Evolutionary conservation across 768 basidiomycete species (phyloP), one percentile per base, ranked within the genome.

Genomic region (Tylopilus sp.): DNA sequence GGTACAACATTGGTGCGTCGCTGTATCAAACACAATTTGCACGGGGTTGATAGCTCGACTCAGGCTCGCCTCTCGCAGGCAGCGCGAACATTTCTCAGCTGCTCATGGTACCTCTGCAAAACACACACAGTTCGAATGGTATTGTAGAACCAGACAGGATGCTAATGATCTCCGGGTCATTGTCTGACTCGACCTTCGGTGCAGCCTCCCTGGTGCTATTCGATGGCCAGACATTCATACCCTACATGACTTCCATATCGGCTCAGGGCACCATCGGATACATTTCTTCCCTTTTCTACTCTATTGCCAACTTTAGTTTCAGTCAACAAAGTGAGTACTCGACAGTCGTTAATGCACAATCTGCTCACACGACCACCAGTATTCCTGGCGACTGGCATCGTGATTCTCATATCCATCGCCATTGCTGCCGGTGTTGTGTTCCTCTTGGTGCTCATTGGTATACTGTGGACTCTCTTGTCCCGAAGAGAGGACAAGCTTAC

Each of bases 391-490:
- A 81, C 83, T 21, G 97, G 95, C 2, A 79, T 98, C 33, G 93
- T 99, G 48, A 98, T 98, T 58, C 79, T 99, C 40, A 94, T 99
- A 58, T 95, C 94, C 2, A 97, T 99, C 56, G 97, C 97, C 22
- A 97, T 98, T 57, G 86, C 91, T 10, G 93, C 94, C 15, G 97
- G 95, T 17, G 82, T 98, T 20, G 88, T 95, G 33, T 95, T 94
- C 79, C 74, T 95, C 1, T 75, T 94, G 28, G 86, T 88, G 15
- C 73, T 95, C 38, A 74, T 93, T 49, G 91, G 91, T 44, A 88
- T 95, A 48, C 71, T 95, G 33, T 91, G 92, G 90, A 86, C 91
- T 3, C 76, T 94, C n/a, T 82, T 92, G 69, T 83, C 88, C 20
- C 79, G 90, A 48, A 79, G 83, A 48, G 91, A 92, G 35, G 88